Evolutionary conservation across 768 basidiomycete genomes (phyloP), one percentile per base, ranked within the genome.

Genomic region (Psilocybe sp.): DNA sequence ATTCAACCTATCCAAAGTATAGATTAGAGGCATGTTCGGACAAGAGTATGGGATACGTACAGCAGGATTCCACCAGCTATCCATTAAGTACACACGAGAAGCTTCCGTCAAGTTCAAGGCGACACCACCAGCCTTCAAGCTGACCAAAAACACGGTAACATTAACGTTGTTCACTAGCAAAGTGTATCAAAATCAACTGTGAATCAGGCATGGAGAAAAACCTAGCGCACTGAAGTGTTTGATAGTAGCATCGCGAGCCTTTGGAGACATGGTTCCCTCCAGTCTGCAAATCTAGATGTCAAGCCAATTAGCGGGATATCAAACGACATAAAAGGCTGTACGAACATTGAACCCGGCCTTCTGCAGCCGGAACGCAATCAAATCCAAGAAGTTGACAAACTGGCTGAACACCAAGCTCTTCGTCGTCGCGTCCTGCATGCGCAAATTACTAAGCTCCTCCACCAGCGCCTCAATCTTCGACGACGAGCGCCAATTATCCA

Each of bases 41-140:
- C 11, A 23, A 40, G 20, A 11, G 39, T 28, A 35, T 15, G 44
- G 51, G 49, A 41, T 23, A 61, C 68, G 49, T 70, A 87, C 90
- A n/a, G 93, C 93, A 6, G 95, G 95, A 64, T 98, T 98, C 95
- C 95, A 96, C 92, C 92, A 96, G 56, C 88, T 90, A 64, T 96
- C 96, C 93, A 98, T 96, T 60, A 97, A 79, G 67, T 92, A 96
- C 15, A 97, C 93, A 20, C 91, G 88, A 32, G 90, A 92, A 0
- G 94, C 94, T 65, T 92, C 91, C 0, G 91, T 92, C 57, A 94
- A 66, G 64, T 94, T 94, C 44, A 96, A 75, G 3, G 91, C 92
- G 4, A 93, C 93, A 64, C 95, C 95, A 43, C 96, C 96, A 1
- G 96, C 96, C 67, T 97, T 98, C 63, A 99, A 74, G 54, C 87